A percentile compares a stretch with the other conserved stretches of the same genome.
Conservation (phyloP, 176 grass and related monocot species). For the Tuctoria greenei region DNA sequence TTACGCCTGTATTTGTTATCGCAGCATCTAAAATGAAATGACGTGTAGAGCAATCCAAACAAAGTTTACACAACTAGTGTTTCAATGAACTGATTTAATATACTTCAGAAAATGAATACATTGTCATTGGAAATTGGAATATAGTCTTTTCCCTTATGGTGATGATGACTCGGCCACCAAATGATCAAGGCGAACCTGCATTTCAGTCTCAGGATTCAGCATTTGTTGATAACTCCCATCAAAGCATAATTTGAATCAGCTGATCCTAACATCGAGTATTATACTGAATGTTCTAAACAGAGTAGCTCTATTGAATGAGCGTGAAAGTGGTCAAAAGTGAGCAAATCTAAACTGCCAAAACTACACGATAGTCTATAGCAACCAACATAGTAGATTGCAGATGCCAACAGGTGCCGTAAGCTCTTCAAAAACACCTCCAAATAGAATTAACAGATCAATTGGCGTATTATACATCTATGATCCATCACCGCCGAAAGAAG, state of each 20-base stretch:
- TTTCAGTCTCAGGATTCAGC: background rate
- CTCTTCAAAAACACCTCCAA: background rate
- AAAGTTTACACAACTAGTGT: background rate
- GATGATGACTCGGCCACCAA: background rate
- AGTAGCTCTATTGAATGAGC: background rate
- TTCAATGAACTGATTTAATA: background rate
- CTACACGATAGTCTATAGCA: conserved; percentile 19
- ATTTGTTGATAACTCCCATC: background rate
- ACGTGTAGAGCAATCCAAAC: background rate
- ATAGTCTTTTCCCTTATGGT: background rate
- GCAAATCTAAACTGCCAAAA: conserved; percentile 26
- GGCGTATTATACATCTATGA: conserved; percentile 13
- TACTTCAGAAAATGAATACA: background rate
- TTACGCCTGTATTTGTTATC: background rate
- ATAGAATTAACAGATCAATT: conserved; percentile 21
- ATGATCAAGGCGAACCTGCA: background rate
- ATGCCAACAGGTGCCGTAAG: background rate
- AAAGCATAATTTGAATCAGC: conserved; percentile 11
- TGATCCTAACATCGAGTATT: background rate
- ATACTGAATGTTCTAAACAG: background rate
- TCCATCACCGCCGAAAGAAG: conserved; percentile 50
- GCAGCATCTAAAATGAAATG: background rate
- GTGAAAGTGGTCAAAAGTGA: background rate
- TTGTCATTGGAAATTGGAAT: background rate
- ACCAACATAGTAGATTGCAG: background rate